Conservation (phyloP, 495 filamentous ascomycete genomes). For the Cetradonia linearis region DNA sequence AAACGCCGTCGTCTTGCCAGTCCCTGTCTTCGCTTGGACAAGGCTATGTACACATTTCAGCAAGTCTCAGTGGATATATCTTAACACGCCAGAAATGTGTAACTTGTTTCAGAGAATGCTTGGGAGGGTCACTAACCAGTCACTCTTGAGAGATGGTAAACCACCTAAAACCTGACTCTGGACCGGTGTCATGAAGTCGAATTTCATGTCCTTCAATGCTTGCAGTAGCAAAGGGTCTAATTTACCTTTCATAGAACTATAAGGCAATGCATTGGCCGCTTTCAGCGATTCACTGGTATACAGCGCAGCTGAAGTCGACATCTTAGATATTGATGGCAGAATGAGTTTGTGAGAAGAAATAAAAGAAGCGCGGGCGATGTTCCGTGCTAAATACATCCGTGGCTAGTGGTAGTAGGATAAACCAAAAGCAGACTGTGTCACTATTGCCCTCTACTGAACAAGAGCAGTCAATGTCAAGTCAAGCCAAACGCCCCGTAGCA, state of each 20-base stretch:
- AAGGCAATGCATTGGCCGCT: constrained; percentile 28
- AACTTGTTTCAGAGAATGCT: constrained; percentile 6
- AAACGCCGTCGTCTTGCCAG: constrained; percentile 76
- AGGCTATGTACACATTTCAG: constrained; percentile 24
- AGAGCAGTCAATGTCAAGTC: constrained; percentile 7
- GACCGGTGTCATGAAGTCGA: constrained; percentile 45
- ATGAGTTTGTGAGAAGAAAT: neutral
- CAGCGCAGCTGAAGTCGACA: constrained; percentile 18
- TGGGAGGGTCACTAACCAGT: constrained; percentile 31
- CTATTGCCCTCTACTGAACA: neutral
- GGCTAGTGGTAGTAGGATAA: neutral
- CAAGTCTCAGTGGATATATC: neutral
- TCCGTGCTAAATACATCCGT: constrained; percentile 2
- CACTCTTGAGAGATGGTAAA: constrained; percentile 41
- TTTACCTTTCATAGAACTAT: constrained; percentile 37
- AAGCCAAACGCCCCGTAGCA: constrained; percentile 1
- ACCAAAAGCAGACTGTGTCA: neutral
- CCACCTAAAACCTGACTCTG: constrained; percentile 44
- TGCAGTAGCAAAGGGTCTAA: constrained; percentile 39
- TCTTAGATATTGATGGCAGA: neutral
- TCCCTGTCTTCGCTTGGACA: constrained; percentile 79
- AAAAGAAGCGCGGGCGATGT: neutral
- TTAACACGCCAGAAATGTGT: neutral
- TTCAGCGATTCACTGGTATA: constrained; percentile 23
- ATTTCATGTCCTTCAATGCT: constrained; percentile 38